Evolutionary conservation across 257 asterid species (phyloP), one percentile per base, ranked within the genome.

Genomic region (Fraxinus quadrangulata): DNA sequence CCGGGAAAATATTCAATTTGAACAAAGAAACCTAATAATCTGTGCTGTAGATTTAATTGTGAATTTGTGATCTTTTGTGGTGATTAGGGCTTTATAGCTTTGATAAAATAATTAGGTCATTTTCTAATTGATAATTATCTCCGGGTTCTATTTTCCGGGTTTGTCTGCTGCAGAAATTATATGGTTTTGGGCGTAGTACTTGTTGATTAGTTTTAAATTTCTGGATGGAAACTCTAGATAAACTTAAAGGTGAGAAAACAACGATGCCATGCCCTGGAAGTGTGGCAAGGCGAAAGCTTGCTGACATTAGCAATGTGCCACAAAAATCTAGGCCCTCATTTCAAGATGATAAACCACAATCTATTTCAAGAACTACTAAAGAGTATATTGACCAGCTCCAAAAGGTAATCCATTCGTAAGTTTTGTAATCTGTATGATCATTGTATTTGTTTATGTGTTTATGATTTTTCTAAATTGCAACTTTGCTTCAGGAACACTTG

Each of bases 401-500:
- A 34, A 81, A 75, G 82, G 91, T 85, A 77, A 30, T 63, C 14
- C 14, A 56, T 17, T 75, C 16, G 65, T 23, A 26, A 28, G 12
- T 68, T 24, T 30, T 49, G 26, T 21, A 31, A 23, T 56, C 33
- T 76, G 11, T 30, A 7, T 34, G 21, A 28, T 70, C 31, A 3
- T 31, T 39, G 40, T 59, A 63, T 3, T 56, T 59, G 70, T 70
- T 19, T 1, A 5, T 17, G 30, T 14, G 37, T 71, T 33, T 68
- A 66, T 78, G 26, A 71, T 26, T 82, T 59, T 70, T 36, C 51
- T 21, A 75, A 73, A 33, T 77, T 61, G 70, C 6, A 73, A 78
- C 56, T 80, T 63, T 78, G 49, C 45, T 78, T 70, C 80, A 93
- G 98, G 95, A 90, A 77, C 88, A 90, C 79, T 9, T 76, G 90